Conservation (phyloP, 2,329 filamentous ascomycete species). For the Biscogniauxia mediterranea region DNA sequence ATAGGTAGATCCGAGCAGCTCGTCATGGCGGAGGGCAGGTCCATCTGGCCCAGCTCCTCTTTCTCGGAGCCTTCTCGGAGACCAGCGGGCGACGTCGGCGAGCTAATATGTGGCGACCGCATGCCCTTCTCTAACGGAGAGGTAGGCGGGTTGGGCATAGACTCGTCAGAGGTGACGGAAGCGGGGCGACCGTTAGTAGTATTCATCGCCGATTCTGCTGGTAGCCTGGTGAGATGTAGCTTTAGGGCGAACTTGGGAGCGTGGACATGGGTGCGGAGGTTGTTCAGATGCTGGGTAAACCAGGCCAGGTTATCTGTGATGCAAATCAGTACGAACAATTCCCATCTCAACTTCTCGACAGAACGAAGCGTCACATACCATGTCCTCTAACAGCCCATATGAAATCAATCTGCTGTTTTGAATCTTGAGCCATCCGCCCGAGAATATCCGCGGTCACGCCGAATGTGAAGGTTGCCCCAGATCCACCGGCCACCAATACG, state of each 20-base stretch:
- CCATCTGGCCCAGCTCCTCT: conserved; percentile 5
- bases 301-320: conserved; percentile 35
- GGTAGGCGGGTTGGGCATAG: conserved; percentile 5
- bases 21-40: conserved; percentile 12
- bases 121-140: conserved; percentile 16
- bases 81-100: conserved; percentile 13
- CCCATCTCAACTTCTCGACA: neutral
- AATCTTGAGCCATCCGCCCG: conserved; percentile 38
- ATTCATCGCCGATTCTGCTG: conserved; percentile 5
- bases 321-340: conserved; percentile 11
- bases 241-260: conserved; percentile 38
- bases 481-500: conserved; percentile 59
- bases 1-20: conserved; percentile 29
- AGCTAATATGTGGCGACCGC: conserved; percentile 12
- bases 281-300: conserved; percentile 40
- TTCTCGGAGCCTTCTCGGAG: conserved; percentile 23
- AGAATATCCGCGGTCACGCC: conserved; percentile 47
- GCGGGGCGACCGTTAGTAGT: conserved; percentile 6
- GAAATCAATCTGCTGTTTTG: conserved; percentile 42
- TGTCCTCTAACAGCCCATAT: conserved; percentile 49
- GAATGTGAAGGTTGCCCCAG: conserved; percentile 59
- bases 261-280: conserved; percentile 38
- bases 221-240: conserved; percentile 37
- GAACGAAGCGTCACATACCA: conserved; percentile 34
- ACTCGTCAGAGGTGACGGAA: conserved; percentile 12